phyloP scores from a whole-genome alignment of 164 flowering plant genomes.

The Stephania cephalantha region DNA sequence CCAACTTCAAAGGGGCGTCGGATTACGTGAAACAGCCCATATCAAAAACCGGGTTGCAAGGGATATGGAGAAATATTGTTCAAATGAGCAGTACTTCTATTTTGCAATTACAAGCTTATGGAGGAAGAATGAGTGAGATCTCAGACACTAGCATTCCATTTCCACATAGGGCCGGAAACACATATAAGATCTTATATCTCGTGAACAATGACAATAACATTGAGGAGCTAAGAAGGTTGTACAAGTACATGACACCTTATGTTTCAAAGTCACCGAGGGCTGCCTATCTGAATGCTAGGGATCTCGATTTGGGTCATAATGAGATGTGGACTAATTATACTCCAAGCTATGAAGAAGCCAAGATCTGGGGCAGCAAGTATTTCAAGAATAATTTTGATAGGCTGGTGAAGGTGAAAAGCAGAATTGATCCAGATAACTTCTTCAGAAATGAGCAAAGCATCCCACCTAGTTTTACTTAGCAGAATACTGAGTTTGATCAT shows the following conservation, averaged over 20 bases:
- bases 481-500: no score
- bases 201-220: slow-evolving; percentile 5
- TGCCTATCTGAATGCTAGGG: not conserved
- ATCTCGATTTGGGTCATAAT: slow-evolving; percentile 1
- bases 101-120: not conserved
- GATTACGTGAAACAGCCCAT: slow-evolving; percentile 12
- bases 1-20: not conserved
- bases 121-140: not conserved
- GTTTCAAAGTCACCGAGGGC: slow-evolving; percentile 15
- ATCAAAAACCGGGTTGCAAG: slow-evolving; percentile 13
- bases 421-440: slow-evolving; percentile 34
- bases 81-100: not conserved
- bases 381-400: slow-evolving; percentile 31
- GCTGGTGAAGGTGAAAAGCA: slow-evolving; percentile 29
- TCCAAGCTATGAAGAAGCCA: slow-evolving; percentile 20
- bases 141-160: slow-evolving; percentile 10
- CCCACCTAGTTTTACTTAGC: not conserved
- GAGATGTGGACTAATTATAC: slow-evolving; percentile 4
- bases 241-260: slow-evolving; percentile 17
- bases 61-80: slow-evolving; percentile 7
- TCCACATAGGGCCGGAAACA: slow-evolving; percentile 19
- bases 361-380: slow-evolving; percentile 26
- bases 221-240: slow-evolving; percentile 16
- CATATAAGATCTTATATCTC: slow-evolving; percentile 14
- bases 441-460: slow-evolving; percentile 20